Conservation (phyloP, 305 asterid genomes). For the Plantago coronopus region DNA sequence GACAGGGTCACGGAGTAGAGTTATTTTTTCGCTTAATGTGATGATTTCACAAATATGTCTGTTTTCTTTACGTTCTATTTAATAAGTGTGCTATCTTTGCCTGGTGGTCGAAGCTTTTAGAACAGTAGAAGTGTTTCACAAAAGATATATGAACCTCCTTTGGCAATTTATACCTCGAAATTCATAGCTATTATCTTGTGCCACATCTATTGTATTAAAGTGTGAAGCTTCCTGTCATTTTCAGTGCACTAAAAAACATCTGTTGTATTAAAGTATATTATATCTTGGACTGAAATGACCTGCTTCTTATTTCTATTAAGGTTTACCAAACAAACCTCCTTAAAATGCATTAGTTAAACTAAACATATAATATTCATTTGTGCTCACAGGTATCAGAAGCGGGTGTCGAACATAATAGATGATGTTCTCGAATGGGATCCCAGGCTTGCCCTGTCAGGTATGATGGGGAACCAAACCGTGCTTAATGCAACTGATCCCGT, state of each 20-base stretch:
- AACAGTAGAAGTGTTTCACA: neutral
- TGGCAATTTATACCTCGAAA: no score
- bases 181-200: no score
- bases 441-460: slow-evolving; percentile 84
- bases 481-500: slow-evolving; percentile 51
- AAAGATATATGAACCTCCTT: no score
- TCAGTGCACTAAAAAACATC: no score
- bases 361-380: neutral
- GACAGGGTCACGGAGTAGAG: neutral
- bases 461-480: slow-evolving; percentile 76
- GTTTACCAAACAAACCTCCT: neutral
- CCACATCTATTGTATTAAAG: no score
- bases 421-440: slow-evolving; percentile 99
- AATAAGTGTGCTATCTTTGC: no score
- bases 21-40: neutral
- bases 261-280: no score
- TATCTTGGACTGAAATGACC: neutral
- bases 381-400: slow-evolving; percentile 76
- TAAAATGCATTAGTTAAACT: slow-evolving; percentile 13
- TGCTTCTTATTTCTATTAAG: neutral
- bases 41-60: neutral
- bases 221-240: no score
- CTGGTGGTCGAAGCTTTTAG: neutral
- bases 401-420: slow-evolving; percentile 93
- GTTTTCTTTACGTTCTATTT: neutral